A percentile compares a stretch with the other conserved stretches of the same genome.
Conservation (phyloP, 306 rosid species). For the Fagus crenata region DNA sequence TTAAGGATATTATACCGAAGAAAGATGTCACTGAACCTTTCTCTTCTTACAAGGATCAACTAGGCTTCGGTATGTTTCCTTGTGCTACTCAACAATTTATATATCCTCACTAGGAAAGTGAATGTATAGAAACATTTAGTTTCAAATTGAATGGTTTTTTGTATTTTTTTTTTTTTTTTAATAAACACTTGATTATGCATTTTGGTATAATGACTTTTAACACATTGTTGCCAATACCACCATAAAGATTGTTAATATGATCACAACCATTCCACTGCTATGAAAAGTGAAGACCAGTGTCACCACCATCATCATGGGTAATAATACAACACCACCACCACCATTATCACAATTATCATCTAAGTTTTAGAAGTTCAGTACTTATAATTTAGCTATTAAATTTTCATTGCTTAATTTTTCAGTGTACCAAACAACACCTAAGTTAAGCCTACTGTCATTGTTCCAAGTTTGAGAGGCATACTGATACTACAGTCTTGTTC, state of each 20-base stretch:
- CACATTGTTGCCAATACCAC: neutral
- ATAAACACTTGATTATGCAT: neutral
- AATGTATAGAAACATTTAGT: neutral
- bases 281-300: neutral
- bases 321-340: neutral
- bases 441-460: too few relatives aligned
- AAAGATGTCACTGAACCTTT: conserved; percentile 62
- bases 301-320: neutral
- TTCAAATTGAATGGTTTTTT: neutral
- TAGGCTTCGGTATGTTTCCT: conserved; percentile 66
- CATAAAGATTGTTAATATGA: neutral
- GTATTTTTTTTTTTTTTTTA: neutral
- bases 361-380: too few relatives aligned
- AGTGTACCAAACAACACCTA: too few relatives aligned
- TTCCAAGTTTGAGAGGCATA: too few relatives aligned
- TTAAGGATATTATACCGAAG: conserved; percentile 67
- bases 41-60: conserved; percentile 88
- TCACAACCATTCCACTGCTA: neutral
- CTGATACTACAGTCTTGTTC: too few relatives aligned
- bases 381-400: too few relatives aligned
- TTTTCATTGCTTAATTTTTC: too few relatives aligned
- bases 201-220: neutral
- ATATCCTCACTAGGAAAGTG: neutral
- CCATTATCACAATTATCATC: neutral
- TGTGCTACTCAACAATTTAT: neutral